These are phyloP conservation scores for Picea mariana DNA, from an alignment of 83 land plant species.

Conservation along the genomic window DNA sequence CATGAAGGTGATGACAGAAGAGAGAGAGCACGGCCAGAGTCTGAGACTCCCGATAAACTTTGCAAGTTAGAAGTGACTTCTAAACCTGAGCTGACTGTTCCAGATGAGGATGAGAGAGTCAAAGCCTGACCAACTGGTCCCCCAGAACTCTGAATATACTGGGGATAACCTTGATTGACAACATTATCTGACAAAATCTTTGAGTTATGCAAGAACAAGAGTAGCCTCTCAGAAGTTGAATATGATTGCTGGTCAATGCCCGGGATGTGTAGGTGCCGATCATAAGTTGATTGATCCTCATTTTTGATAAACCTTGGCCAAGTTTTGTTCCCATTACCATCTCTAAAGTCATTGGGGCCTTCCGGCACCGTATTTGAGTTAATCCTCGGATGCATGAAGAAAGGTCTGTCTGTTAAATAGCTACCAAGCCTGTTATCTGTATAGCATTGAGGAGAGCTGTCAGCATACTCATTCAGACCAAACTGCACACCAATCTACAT, in stretches of 20 bases:
- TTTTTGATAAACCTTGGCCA: conserved; percentile 15
- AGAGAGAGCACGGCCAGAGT: conserved; percentile 71
- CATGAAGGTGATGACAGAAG: conserved; percentile 69
- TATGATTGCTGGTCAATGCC: conserved; percentile 5
- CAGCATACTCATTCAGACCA: not conserved
- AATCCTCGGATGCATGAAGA: not conserved
- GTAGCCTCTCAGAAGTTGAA: conserved; percentile 1
- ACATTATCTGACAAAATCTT: not conserved
- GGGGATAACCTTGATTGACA: not conserved
- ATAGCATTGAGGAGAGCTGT: not conserved
- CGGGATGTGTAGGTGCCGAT: not conserved
- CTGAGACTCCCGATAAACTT: conserved; percentile 34
- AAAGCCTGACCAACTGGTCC: conserved; percentile 6
- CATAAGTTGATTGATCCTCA: conserved; percentile 5
- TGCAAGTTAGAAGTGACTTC: conserved; percentile 20
- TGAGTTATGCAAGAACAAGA: not conserved
- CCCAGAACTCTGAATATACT: not conserved
- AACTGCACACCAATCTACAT: not conserved
- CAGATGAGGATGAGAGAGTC: conserved; percentile 28
- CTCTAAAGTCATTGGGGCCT: conserved; percentile 1
- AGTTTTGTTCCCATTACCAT: not conserved
- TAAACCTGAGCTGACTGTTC: conserved; percentile 26
- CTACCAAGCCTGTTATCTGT: conserved; percentile 17
- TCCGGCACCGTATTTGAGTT: not conserved
- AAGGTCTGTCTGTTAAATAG: not conserved